phyloP scores from a whole-genome alignment of 441 rosid genomes.

The Geranium incanum region DNA sequence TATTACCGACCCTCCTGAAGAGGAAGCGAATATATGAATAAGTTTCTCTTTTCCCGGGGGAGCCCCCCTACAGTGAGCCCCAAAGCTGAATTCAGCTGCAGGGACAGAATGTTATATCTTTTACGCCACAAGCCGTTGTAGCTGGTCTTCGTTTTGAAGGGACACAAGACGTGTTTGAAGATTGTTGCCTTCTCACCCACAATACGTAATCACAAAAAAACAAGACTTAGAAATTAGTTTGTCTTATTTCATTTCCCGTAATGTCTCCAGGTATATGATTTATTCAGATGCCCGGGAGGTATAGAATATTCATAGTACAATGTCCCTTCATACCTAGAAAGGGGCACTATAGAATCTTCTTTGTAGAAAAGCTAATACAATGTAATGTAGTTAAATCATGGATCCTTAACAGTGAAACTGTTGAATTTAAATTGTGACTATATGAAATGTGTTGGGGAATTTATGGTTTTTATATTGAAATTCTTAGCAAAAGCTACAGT shows the following conservation, averaged over 20 bases:
- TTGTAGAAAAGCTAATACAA: slow-evolving; percentile 1
- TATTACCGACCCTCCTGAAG: slow-evolving; percentile 78
- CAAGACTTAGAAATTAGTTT: neutral
- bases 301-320: neutral
- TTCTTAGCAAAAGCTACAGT: neutral
- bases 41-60: slow-evolving; percentile 11
- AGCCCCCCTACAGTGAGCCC: neutral
- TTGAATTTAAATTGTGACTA: neutral
- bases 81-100: neutral
- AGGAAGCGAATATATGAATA: slow-evolving; percentile 72
- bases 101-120: neutral
- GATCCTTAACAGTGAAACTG: neutral
- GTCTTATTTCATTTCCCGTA: no score
- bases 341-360: neutral
- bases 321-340: neutral
- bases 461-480: neutral
- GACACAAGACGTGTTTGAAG: neutral
- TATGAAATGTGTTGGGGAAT: neutral
- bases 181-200: neutral
- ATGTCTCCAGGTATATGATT: neutral
- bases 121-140: neutral
- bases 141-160: neutral
- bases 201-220: neutral
- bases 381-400: neutral
- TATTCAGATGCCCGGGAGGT: neutral